Percentiles rank a stretch among this genome's conserved stretches.
Conservation (phyloP, 306 rosid species). For the Pterocarpus santalinus region DNA sequence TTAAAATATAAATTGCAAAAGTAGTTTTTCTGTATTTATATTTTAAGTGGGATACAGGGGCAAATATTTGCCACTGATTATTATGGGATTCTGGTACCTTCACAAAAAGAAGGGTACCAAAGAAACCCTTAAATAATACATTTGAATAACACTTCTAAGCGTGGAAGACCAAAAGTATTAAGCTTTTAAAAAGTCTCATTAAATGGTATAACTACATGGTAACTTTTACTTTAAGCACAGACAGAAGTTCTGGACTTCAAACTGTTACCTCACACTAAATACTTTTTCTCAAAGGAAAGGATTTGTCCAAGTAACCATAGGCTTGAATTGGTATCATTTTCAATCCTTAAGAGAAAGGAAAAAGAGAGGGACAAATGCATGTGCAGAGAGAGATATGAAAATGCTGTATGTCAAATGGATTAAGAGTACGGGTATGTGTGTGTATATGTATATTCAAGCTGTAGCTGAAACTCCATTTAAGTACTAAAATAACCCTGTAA, state of each 20-base stretch:
- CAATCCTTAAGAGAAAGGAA: constrained; percentile 4
- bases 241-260: constrained; percentile 28
- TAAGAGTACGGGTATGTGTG: too few relatives aligned
- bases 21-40: neutral
- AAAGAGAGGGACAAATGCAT: neutral
- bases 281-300: constrained; percentile 13
- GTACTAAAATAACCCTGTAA: too few relatives aligned
- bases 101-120: neutral
- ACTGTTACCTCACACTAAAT: constrained; percentile 26
- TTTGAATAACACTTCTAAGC: constrained; percentile 12
- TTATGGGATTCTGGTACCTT: neutral
- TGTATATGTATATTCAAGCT: too few relatives aligned
- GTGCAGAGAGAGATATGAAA: constrained; percentile 1
- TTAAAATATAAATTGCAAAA: too few relatives aligned
- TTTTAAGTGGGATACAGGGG: too few relatives aligned
- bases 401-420: neutral
- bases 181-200: neutral
- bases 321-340: constrained; percentile 28
- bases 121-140: neutral
- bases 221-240: neutral
- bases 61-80: neutral
- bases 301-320: neutral
- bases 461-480: too few relatives aligned
- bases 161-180: constrained; percentile 23
- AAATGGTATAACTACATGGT: constrained; percentile 14